Evolutionary conservation across 495 filamentous ascomycete species (phyloP).

Genomic region (Penicillium atrosanguineum): DNA sequence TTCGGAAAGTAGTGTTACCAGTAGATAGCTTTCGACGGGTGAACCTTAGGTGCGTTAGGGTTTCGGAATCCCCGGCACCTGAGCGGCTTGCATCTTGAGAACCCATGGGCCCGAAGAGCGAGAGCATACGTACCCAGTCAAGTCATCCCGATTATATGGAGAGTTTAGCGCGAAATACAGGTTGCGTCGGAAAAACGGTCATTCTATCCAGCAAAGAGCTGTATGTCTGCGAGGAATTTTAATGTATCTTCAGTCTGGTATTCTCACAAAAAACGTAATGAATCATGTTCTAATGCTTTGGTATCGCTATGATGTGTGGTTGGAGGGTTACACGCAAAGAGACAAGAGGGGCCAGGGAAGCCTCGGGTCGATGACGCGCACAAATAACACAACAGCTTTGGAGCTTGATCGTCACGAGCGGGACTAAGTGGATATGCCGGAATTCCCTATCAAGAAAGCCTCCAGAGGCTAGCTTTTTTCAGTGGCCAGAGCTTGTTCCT

Average conservation of each 20-base stretch:
- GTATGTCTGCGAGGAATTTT: neutral
- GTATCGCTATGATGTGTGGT: neutral
- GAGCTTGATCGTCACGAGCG: neutral
- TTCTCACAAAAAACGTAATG: neutral
- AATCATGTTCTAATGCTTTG: neutral
- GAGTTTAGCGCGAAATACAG: too few relatives aligned
- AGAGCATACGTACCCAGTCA: too few relatives aligned
- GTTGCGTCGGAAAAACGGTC: too few relatives aligned
- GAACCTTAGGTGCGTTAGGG: slow-evolving; percentile 3
- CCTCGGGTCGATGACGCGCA: slow-evolving; percentile 28
- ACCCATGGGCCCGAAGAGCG: neutral
- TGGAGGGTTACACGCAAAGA: slow-evolving; percentile 14
- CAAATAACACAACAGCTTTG: slow-evolving; percentile 3
- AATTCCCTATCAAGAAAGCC: neutral
- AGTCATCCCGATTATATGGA: too few relatives aligned
- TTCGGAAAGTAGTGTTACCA: slow-evolving; percentile 12
- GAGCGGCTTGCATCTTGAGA: neutral
- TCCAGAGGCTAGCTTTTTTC: neutral
- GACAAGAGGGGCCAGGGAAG: neutral
- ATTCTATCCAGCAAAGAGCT: neutral
- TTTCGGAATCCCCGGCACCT: slow-evolving; percentile 14
- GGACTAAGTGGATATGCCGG: neutral
- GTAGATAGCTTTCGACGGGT: neutral
- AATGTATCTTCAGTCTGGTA: neutral
- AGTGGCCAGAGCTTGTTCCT: neutral